A percentile compares a stretch with the other conserved stretches of the same genome.
Conservation (phyloP, 2,329 filamentous ascomycete genomes). For the Phaeosphaeriaceae sp. region DNA sequence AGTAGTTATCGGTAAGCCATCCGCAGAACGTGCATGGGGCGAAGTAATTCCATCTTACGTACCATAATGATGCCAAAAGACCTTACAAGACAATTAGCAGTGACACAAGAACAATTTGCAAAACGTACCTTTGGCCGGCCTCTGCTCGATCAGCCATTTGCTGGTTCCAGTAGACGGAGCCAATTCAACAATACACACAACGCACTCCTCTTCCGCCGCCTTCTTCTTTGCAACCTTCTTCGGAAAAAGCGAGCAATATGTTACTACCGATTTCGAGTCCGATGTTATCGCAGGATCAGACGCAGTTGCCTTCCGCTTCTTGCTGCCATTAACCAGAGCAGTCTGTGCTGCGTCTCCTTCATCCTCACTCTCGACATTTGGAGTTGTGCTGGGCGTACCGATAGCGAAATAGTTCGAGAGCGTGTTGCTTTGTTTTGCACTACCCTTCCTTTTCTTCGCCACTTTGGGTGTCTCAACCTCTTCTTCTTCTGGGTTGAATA, state of each 20-base stretch:
- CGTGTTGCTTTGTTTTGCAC: conserved; percentile 27
- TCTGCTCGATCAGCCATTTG: conserved; percentile 45
- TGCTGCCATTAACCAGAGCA: conserved; percentile 9
- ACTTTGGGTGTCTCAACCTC: conserved; percentile 17
- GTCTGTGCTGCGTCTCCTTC: conserved; percentile 2
- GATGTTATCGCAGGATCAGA: neutral
- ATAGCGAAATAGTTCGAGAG: conserved; percentile 41
- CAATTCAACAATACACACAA: conserved; percentile 41
- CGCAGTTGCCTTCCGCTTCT: conserved; percentile 33
- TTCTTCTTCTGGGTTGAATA: conserved; percentile 21
- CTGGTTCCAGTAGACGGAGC: conserved; percentile 12
- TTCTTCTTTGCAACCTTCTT: conserved; percentile 46
- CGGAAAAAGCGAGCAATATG: conserved; percentile 45
- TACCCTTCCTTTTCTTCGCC: conserved; percentile 33
- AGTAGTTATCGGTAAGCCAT: neutral
- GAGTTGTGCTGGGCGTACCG: conserved; percentile 19
- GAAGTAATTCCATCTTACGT: conserved; percentile 10
- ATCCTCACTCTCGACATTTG: conserved; percentile 14
- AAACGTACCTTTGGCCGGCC: conserved; percentile 43
- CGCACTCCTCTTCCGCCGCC: conserved; percentile 39
- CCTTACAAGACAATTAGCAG: conserved; percentile 14
- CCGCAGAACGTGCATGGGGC: too few species aligned
- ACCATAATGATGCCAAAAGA: conserved; percentile 27
- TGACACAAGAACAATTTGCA: neutral
- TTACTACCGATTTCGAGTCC: conserved; percentile 18